A percentile compares a stretch with the other conserved stretches of the same genome.
phyloP scores from a whole-genome alignment of 192 early-diverging fungal species.

The Phlyctochytrium arcticum region DNA sequence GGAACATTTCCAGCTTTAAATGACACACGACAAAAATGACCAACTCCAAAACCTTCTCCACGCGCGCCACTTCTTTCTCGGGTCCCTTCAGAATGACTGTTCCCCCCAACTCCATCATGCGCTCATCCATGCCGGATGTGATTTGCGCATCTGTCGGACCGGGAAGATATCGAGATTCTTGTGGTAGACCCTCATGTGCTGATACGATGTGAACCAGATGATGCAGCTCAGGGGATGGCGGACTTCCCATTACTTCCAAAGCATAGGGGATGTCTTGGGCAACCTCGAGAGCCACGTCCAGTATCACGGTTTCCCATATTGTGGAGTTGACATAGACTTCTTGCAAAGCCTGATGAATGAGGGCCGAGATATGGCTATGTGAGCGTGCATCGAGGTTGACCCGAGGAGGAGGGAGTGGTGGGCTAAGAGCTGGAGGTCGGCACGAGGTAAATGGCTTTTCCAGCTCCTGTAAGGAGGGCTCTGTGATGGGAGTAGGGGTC shows the following conservation, averaged over 20 bases:
- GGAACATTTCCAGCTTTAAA: constrained; percentile 33
- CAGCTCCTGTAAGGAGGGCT: background rate
- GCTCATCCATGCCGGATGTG: background rate
- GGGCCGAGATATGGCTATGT: constrained; percentile 3
- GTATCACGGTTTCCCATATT: constrained; percentile 22
- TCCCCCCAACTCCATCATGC: constrained; percentile 21
- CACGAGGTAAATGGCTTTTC: background rate
- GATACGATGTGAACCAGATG: constrained; percentile 10
- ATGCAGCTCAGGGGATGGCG: background rate
- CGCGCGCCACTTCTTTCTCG: constrained; percentile 7
- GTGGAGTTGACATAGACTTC: constrained; percentile 15
- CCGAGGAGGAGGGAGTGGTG: constrained; percentile 20
- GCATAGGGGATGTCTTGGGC: constrained; percentile 28
- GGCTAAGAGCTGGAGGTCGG: background rate
- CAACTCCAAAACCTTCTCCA: constrained; percentile 34
- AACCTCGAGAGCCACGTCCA: constrained; percentile 25
- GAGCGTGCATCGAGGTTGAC: constrained; percentile 19
- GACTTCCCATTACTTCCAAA: constrained; percentile 12
- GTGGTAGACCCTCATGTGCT: constrained; percentile 3
- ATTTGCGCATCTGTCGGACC: background rate
- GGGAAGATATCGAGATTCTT: constrained; percentile 24
- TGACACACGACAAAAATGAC: constrained; percentile 31
- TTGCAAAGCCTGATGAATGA: constrained; percentile 15
- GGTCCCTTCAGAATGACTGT: constrained; percentile 24
- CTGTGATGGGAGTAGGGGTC: background rate